Evolutionary conservation across 805 yeast genomes (phyloP), one percentile per base, ranked within the genome.

Genomic region (Cyberlindnera xishuangbannaensis): DNA sequence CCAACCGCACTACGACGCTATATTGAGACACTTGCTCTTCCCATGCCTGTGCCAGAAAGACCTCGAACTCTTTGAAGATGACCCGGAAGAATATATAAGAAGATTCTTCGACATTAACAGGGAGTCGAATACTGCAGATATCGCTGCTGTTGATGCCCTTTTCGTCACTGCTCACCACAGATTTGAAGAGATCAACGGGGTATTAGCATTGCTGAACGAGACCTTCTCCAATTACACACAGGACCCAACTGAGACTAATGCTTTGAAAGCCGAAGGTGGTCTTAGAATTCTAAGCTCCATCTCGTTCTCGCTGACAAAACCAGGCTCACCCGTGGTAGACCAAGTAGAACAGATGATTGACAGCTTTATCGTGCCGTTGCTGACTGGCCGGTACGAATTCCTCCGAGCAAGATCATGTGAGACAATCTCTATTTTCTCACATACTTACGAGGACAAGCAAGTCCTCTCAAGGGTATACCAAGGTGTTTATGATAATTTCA

Each of bases 61-160:
- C 28, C 63, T 84, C 36, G 92, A 83, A 49, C 56, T 76, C 17
- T 85, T 80, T 59, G 94, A 86, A 40, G 78, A 73, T 38, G 96
- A 88, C 49, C 95, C 95, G 2, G 81, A 76, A 38, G 96, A 88
- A 54, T 92, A 85, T 55, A 75, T 90, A 34, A 78, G 88, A 62
- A 69, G 78, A 41, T 73, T 69, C 39, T 76, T 85, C 47, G 86
- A 79, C 52, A 63, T 74, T 38, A 64, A 69, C 40, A 71, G 77
- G 46, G 95, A 83, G 40, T 58, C 67, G 9, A 58, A 65, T 13
- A 72, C 87, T 4, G 83, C 95, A 0, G 95, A 85, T 52, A 71
- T 73, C 37, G 95, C 95, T 1, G 83, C 96, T 4, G 67, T 83
- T 31, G 80, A 79, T 33, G 76, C 87, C 42, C 60, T 90, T 34